Conservation (phyloP, 148 eudicot species). For the Fallopia convolvulus region DNA sequence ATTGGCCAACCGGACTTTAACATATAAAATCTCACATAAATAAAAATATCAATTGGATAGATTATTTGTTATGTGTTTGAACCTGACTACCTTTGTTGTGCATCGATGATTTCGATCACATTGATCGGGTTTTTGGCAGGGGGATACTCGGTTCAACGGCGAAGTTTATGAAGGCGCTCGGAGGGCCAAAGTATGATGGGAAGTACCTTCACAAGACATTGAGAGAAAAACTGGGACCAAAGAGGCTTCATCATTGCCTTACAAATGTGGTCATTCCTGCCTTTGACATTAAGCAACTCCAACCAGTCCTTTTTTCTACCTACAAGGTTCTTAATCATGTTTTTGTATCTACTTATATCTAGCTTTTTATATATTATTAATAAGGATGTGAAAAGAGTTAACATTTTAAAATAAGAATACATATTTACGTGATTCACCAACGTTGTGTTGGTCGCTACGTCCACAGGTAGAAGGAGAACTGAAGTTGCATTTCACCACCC, state of each 20-base stretch:
- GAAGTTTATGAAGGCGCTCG: constrained; percentile 13
- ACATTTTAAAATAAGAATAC: too few relatives aligned
- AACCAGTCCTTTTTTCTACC: constrained; percentile 43
- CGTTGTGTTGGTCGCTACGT: too few relatives aligned
- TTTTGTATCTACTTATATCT: background rate
- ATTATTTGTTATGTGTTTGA: background rate
- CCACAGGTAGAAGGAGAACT: too few relatives aligned
- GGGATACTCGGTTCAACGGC: constrained; percentile 22
- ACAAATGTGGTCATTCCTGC: constrained; percentile 55
- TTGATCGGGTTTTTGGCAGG: constrained; percentile 11
- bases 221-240: constrained; percentile 25
- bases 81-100: background rate
- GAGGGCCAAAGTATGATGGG: constrained; percentile 59
- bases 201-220: constrained; percentile 40
- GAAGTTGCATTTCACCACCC: too few relatives aligned
- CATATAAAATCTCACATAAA: background rate
- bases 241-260: constrained; percentile 33
- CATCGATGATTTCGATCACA: background rate
- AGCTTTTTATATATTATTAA: too few relatives aligned
- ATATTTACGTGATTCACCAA: too few relatives aligned
- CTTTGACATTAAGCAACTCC: constrained; percentile 48
- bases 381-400: too few relatives aligned
- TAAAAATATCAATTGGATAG: background rate
- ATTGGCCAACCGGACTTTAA: too few relatives aligned
- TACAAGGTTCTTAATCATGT: constrained; percentile 10